Base-by-base conservation (phyloP, 495 filamentous ascomycete genomes). In the Geopyxis carbonaria region DNA sequence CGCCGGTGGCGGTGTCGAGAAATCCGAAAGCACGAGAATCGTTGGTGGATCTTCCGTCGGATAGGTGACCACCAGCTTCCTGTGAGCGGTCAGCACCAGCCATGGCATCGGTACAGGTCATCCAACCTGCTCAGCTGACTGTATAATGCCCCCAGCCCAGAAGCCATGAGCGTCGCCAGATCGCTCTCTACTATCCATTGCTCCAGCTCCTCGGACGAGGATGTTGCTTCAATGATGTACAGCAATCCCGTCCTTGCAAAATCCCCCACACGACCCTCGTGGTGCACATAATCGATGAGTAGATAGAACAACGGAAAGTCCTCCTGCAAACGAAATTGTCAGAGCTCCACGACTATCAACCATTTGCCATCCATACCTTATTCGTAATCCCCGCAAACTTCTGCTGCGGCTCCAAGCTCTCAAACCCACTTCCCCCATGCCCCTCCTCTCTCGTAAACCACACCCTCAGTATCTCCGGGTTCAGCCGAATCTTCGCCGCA, bases 151-250 rank as follows among this genome's bases (percentile, higher is more conserved):
- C 91, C 91, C 22, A 99, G 60, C 5, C 91, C 89, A 7, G 81
- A 93, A 10, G 89, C 89, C 89, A 99, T 94, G 41, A 95, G 57
- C 0, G 91, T 94, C 1, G 91, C 86, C 27, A 99, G 66, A 56
- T 99, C 91, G 56, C 87, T 94, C 53, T 92, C 83, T 32, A 95
- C 82, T 33, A 99, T 75, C 89, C 89, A 99, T 50, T 80, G 77
- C 59, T 95, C 91, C 34, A 99, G 57, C 28, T 71, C 66, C 22
- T 74, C 67, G 0, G 83, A 91, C 38, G 73, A 75, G 1, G 82
- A 86, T 1, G 87, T 83, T 2, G 82, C 79, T 59, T 95, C 89
- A 46, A 95, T 91, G 42, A 99, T 76, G 56, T 99, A 95, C 5
- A 99, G 68, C 34, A 99, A 59, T 0, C 89, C 89, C 0, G 87